Evolutionary conservation across 2,329 filamentous ascomycete genomes (phyloP), one percentile per base, ranked within the genome.

Genomic region (Harringtonia aguacate): DNA sequence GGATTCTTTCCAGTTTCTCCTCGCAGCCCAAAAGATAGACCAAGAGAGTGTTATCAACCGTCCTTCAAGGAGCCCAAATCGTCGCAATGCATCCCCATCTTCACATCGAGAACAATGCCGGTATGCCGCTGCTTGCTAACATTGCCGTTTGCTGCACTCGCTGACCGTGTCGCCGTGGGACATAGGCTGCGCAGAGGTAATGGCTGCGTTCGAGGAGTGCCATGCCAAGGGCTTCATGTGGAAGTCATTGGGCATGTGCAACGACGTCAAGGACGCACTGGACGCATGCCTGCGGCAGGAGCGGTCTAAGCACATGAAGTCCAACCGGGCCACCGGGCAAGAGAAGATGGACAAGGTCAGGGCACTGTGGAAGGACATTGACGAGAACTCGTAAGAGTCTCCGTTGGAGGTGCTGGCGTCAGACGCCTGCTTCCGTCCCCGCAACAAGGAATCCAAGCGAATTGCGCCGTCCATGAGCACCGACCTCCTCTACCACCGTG

Each of bases 191-290:
- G 86, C 90, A 64, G 88, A 94, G 54, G 79, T 98, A 61, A 95
- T 97, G 79, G 81, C 73, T 41, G 84, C 86, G 39, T 86, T 98
- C 53, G 92, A 97, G 58, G 87, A 95, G 69, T 98, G 92, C 68
- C 92, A 98, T 60, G 84, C 86, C 28, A 77, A 76, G 47, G 92
- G 92, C 44, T 98, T 98, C 66, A 66, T 98, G 46, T 89, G 85
- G 77, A 95, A 95, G 65, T 81, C 86, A 2, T 68, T 86, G 49
- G 92, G 92, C 45, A 86, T 84, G 70, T 98, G 92, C 75, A 97
- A 87, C 62, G 75, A 81, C 34, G 76, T 84, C 50, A 98, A 98
- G 64, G 72, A 78, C 35, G 71, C 86, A 46, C 85, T 98, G 55
- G 92, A 86, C 65, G 75, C 78, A 58, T 98, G 92, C 60, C 73